Evolutionary conservation across 139 green algal genomes (phyloP), one percentile per base, ranked within the genome.

Genomic region (Chlorella sp.): DNA sequence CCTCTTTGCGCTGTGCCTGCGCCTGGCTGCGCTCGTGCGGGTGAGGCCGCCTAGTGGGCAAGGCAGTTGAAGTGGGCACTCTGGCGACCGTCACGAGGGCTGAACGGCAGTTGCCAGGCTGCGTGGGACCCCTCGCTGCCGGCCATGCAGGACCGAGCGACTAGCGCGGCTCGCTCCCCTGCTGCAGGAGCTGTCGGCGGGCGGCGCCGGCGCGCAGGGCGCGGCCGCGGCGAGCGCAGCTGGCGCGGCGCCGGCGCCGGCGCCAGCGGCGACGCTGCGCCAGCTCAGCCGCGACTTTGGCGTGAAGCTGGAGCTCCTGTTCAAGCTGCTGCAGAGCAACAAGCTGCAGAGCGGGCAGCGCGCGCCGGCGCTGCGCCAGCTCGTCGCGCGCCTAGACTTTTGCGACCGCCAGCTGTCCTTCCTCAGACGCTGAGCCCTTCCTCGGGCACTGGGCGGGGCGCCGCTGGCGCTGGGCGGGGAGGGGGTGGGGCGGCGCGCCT

Each of bases 381-480:
- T 97, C 19, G 82, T 96, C 12, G 56, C 91, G 67, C 77, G 90
- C 1, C 83, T 97, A 5, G 91, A 96, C 80, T 97, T 86, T 86
- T 96, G 95, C 71, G 69, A 63, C 56, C n/a, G n/a, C n/a, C n/a
- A n/a, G 67, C 38, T 96, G 64, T 29, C 15, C 48, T 17, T 56
- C 48, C 15, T 56, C 48, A 14, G 48, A 56, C 48, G 48, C 5
- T n/a, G n/a, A n/a, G n/a, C n/a, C n/a, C n/a, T n/a, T n/a, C n/a
- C n/a, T n/a, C n/a, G n/a, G n/a, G n/a, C n/a, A n/a, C n/a, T n/a
- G n/a, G n/a, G n/a, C n/a, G n/a, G n/a, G n/a, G n/a, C n/a, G n/a
- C n/a, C n/a, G n/a, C n/a, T n/a, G n/a, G n/a, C n/a, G n/a, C n/a
- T n/a, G n/a, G n/a, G n/a, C n/a, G n/a, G n/a, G n/a, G n/a, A n/a